Conservation (phyloP, 2,329 filamentous ascomycete genomes). For the Scedosporium apiospermum region DNA sequence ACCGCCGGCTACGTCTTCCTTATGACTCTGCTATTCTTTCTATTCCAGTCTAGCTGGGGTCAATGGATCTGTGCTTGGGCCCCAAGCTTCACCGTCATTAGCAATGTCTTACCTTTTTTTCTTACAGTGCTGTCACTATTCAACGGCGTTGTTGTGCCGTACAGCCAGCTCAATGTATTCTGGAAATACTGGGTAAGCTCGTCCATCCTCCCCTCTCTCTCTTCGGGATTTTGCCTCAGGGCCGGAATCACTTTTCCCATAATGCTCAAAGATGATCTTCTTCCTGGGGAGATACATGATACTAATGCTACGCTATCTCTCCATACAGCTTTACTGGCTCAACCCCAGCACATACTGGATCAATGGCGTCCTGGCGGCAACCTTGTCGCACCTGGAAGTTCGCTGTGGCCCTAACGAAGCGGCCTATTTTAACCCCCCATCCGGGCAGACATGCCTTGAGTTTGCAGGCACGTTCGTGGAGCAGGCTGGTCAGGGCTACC, state of each 20-base stretch:
- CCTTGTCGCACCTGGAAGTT: slow-evolving; percentile 18
- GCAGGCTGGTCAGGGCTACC: slow-evolving; percentile 42
- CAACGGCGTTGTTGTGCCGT: slow-evolving; percentile 69
- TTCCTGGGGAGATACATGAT: too few relatives aligned
- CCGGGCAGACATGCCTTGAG: slow-evolving; percentile 50
- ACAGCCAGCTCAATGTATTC: slow-evolving; percentile 65
- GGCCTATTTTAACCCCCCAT: slow-evolving; percentile 47
- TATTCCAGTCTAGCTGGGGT: slow-evolving; percentile 74
- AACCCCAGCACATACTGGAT: slow-evolving; percentile 84
- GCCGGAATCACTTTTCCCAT: too few relatives aligned
- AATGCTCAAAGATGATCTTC: too few relatives aligned
- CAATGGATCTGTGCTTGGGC: slow-evolving; percentile 75
- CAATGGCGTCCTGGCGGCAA: slow-evolving; percentile 69
- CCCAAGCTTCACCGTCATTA: slow-evolving; percentile 69
- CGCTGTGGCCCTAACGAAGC: slow-evolving; percentile 28
- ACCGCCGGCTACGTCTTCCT: slow-evolving; percentile 59
- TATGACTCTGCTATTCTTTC: slow-evolving; percentile 73
- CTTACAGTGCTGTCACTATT: slow-evolving; percentile 88
- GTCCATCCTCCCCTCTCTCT: too few relatives aligned
- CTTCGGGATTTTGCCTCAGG: too few relatives aligned
- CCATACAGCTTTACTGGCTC: slow-evolving; percentile 52
- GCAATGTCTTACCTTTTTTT: slow-evolving; percentile 72
- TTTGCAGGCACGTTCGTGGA: slow-evolving; percentile 55
- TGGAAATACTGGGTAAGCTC: slow-evolving; percentile 67
- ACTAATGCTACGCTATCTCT: too few relatives aligned